Evolutionary conservation across 208 protist species (phyloP), one percentile per base, ranked within the genome.

Genomic region (Lotmaria passim): DNA sequence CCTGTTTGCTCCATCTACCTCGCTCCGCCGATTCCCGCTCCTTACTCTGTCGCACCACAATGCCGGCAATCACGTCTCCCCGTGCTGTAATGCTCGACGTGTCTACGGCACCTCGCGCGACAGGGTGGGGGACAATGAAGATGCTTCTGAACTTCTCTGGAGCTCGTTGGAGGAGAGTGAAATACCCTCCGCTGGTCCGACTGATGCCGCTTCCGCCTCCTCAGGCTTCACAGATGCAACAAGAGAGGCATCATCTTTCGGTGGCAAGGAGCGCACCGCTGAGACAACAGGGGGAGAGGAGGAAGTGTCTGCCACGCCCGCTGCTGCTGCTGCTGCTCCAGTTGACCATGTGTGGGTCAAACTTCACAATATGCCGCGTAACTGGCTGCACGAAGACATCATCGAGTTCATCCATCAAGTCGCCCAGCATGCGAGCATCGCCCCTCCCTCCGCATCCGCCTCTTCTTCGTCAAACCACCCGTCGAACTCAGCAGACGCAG

Each of bases 361-460:
- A 44, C 61, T 96, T 30, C 88, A 96, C 73, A 90, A 91, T 59
- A 53, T 91, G 74, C 91, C 91, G 2, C 65, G 74, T 4, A 90
- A 85, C 60, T 96, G 91, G 88, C 65, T 96, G 62, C 82, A 93
- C 52, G 91, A 96, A 31, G 87, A 96, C 24, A 82, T 96, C 19
- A 69, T 93, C 15, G 69, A 93, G 50, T 88, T 96, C 72, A 78
- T 96, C n/a, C 74, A 93, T 39, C 81, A 89, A 23, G 79, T 93
- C 15, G 91, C 86, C 24, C 65, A 78, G 23, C 81, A 90, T 64
- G 85, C 86, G 12, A 82, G 83, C 46, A 89, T 93, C 59, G 61
- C 77, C 10, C 21, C 70, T 8, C 83, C 87, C 10, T 19, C 38
- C 7, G 24, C 55, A 15, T 17, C 15, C 23, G n/a, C 26, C 7